Percentiles rank a stretch among this genome's conserved stretches.
These are phyloP conservation scores for Aspergillus neotritici DNA, from an alignment of 2,329 filamentous ascomycete genomes.

Conservation along the genomic window DNA sequence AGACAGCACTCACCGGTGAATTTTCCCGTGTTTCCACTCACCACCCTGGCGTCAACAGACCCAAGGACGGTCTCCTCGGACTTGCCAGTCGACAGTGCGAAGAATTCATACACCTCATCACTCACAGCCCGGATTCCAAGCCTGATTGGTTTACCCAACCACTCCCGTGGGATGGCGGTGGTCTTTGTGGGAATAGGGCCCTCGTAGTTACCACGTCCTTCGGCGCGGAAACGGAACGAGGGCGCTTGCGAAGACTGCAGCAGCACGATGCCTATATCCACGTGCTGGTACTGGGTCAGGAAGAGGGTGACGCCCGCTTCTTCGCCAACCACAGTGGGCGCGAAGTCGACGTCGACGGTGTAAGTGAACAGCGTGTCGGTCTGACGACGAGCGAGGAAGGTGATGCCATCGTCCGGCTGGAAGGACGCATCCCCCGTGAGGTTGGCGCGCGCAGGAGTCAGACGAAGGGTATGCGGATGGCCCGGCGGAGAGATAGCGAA, in stretches of 20 bases:
- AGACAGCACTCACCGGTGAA: conserved; percentile 1
- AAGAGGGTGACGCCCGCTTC: conserved; percentile 6
- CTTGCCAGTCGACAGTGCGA: not conserved
- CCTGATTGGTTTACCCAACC: not conserved
- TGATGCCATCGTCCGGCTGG: not conserved
- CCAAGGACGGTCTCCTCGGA: not conserved
- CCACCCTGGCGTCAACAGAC: not conserved
- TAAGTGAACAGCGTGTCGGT: conserved; percentile 4
- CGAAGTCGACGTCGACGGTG: conserved; percentile 3
- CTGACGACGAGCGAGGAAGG: not conserved
- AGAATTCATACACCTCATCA: not conserved
- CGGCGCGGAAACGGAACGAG: not conserved
- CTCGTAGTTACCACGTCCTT: not conserved
- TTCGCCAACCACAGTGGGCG: not conserved
- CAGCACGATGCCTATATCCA: conserved; percentile 4
- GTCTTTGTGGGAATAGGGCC: not conserved
- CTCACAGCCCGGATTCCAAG: conserved; percentile 1
- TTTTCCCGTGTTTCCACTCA: conserved; percentile 2
- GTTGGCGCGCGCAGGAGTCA: not conserved
- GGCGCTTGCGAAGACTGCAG: not conserved
- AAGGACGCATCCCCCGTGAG: not conserved
- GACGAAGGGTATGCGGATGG: not conserved
- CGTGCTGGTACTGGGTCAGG: conserved; percentile 1
- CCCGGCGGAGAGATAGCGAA: not conserved
- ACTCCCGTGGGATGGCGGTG: not conserved